Evolutionary conservation across 2,329 filamentous ascomycete genomes (phyloP).

Genomic region (Paecilomyces niveus): DNA sequence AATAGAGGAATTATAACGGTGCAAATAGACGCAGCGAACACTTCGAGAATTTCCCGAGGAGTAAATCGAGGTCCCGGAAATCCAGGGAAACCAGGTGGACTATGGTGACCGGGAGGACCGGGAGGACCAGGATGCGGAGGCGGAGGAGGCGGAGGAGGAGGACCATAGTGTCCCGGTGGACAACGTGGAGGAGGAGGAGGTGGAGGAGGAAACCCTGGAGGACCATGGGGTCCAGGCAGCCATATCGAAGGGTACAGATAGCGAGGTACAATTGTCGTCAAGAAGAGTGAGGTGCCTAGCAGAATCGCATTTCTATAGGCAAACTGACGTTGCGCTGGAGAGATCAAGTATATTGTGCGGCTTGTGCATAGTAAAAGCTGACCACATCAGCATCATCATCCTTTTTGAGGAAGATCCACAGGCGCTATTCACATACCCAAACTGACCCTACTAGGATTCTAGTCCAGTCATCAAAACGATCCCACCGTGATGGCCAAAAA

Average conservation of each 20-base stretch:
- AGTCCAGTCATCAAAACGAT: background rate
- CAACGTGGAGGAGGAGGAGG: background rate
- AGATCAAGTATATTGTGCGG: constrained; percentile 1
- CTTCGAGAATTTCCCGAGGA: background rate
- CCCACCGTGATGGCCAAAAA: background rate
- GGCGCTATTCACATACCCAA: background rate
- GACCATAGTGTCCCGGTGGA: background rate
- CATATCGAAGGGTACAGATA: constrained; percentile 6
- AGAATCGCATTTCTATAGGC: background rate
- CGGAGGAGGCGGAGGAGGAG: background rate
- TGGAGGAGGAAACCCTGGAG: background rate
- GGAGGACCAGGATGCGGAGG: background rate
- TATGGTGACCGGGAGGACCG: background rate
- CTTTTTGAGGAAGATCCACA: background rate
- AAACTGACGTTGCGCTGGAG: background rate
- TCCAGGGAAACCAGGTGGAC: background rate
- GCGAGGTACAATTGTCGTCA: constrained; percentile 2
- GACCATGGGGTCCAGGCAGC: background rate
- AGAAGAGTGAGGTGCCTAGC: constrained; percentile 2
- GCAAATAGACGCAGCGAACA: constrained; percentile 1
- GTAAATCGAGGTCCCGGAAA: background rate
- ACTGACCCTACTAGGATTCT: background rate
- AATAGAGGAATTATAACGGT: constrained; percentile 3
- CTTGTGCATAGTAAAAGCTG: constrained; percentile 2
- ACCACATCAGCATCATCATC: background rate